phyloP scores from a whole-genome alignment of 169 alveolate species.

The Plasmodium yoelii region DNA sequence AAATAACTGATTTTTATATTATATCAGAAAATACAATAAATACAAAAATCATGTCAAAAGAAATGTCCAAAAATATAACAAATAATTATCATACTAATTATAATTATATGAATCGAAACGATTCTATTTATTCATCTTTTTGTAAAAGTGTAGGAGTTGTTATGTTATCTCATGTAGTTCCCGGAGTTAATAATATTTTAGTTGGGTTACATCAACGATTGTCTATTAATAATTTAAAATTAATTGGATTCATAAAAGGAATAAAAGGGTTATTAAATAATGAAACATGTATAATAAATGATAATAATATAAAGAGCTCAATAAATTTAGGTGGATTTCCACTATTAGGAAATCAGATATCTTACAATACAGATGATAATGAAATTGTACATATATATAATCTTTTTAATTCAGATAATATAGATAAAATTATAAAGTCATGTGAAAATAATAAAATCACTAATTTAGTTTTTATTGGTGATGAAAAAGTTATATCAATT shows the following conservation, averaged over 20 bases:
- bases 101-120: no score
- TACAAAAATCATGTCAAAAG: no score
- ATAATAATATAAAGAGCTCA: conserved; percentile 17
- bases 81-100: no score
- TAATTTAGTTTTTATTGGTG: conserved; percentile 51
- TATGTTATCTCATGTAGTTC: conserved; percentile 22
- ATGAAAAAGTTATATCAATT: conserved; percentile 39
- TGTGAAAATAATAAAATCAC: conserved; percentile 23
- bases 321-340: conserved; percentile 44
- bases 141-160: conserved; percentile 29
- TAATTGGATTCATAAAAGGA: conserved; percentile 25
- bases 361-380: background rate
- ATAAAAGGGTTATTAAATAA: conserved; percentile 38
- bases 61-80: no score
- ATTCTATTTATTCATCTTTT: background rate
- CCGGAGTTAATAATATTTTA: conserved; percentile 43
- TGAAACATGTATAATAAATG: conserved; percentile 31
- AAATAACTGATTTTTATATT: conserved; percentile 12
- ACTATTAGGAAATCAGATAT: conserved; percentile 13
- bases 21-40: background rate
- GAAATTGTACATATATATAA: background rate
- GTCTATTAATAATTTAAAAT: conserved; percentile 28
- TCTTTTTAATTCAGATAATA: conserved; percentile 6
- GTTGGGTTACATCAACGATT: conserved; percentile 43
- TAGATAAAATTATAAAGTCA: conserved; percentile 1